Conservation (phyloP, 2,329 filamentous ascomycete genomes). For the Aspergillus arachidicola region DNA sequence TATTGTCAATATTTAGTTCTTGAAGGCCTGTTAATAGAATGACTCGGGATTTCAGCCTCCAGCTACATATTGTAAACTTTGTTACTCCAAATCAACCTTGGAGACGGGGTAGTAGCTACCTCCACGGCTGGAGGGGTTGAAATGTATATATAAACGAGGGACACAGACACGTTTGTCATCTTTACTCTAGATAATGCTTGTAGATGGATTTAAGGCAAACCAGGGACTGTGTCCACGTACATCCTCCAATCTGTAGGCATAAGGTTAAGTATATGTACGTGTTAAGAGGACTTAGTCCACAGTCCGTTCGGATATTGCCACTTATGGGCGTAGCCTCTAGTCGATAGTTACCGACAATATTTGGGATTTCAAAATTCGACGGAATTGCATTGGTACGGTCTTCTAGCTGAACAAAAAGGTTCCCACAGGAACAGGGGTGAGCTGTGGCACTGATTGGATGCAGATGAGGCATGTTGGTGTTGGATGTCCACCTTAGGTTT, state of each 20-base stretch:
- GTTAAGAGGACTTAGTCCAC: not conserved
- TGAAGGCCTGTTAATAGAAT: not conserved
- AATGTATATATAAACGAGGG: not conserved
- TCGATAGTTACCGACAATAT: not conserved
- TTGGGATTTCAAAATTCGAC: not conserved
- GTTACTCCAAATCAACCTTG: not conserved
- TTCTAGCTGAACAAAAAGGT: not conserved
- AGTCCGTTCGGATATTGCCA: not conserved
- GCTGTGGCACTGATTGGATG: not conserved
- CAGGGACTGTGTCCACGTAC: not conserved
- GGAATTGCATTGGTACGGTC: not conserved
- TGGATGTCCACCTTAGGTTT: not conserved
- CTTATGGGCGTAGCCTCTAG: not conserved
- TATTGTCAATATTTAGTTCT: not conserved
- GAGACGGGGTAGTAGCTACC: not conserved
- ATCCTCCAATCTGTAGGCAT: not conserved
- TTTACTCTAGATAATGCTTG: not conserved
- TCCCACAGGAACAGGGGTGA: not conserved
- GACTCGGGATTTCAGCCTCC: not conserved
- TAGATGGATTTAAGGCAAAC: not conserved
- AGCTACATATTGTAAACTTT: not conserved
- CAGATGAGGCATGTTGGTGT: not conserved
- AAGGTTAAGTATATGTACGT: not conserved
- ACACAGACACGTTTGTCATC: not conserved
- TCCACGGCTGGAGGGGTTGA: not conserved